Base-by-base conservation (phyloP, 202 grass and related monocot species). In the Panicum virgatum region DNA sequence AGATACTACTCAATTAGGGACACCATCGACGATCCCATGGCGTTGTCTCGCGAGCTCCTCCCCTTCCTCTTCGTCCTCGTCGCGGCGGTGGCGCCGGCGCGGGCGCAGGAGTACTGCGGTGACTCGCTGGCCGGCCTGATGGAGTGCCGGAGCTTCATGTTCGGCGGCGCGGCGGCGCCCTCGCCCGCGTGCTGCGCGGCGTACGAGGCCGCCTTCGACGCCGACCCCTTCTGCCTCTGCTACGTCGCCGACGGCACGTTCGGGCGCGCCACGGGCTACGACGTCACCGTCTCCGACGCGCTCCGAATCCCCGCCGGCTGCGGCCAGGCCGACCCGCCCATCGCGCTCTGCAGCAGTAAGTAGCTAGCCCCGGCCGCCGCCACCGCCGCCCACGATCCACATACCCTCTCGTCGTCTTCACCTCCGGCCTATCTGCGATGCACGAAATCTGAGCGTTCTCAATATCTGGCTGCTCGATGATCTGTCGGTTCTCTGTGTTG, bases 211-310 rank as follows among this genome's bases (percentile, higher is more conserved):
- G 73, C 79, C 29, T 77, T 91, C 61, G 10, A 67, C 51, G 34
- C 78, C 27, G 51, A 85, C 72, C 78, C 86, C 19, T 62, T 91
- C 73, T 86, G 89, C 89, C 89, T 91, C 86, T 91, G 89, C 86
- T 85, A 88, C 82, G 66, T 91, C 73, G 68, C 80, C 15, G 68
- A 88, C 79, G 86, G 89, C 62, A 76, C 62, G 15, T 88, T 66
- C 74, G 82, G 78, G 6, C 75, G 62, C 27, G 72, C 82, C 57
- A 85, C 80, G 5, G 73, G 68, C 6, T 47, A 56, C 14, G 18
- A 79, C 67, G 56, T 91, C 82, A 37, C 80, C 78, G 82, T 82
- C 67, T 29, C 59, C 67, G 79, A 37, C 26, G 86, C 86, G 27
- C 78, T 91, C 62, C 78, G 32, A 54, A 78, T 88, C 79, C 86